Percentiles rank a stretch among this genome's conserved stretches.
These are phyloP conservation scores for Onygenales sp. DNA, from an alignment of 2,329 filamentous ascomycete genomes.

Conservation along the genomic window DNA sequence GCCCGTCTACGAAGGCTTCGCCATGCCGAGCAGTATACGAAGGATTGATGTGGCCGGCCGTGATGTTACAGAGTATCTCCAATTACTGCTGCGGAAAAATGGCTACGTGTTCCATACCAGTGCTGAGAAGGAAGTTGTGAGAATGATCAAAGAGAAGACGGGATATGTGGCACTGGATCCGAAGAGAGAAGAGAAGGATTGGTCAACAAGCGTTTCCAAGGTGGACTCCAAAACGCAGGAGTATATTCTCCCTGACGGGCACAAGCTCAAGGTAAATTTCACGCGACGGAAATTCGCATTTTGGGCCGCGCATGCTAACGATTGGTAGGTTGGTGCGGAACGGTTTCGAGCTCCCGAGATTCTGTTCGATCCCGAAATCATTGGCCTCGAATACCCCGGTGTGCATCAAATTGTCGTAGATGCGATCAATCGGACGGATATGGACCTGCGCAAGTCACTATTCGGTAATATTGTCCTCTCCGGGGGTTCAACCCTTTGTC, in stretches of 20 bases:
- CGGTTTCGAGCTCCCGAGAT: slow-evolving; percentile 95
- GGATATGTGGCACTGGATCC: slow-evolving; percentile 88
- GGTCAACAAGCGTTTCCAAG: slow-evolving; percentile 63
- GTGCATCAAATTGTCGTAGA: slow-evolving; percentile 98
- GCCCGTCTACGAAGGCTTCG: slow-evolving; percentile 95
- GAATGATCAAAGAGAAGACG: slow-evolving; percentile 90
- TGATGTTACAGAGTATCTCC: slow-evolving; percentile 92
- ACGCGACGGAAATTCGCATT: slow-evolving; percentile 1
- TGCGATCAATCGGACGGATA: slow-evolving; percentile 85
- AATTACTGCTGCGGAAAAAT: slow-evolving; percentile 79
- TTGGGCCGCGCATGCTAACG: background rate
- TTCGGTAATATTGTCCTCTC: slow-evolving; percentile 97
- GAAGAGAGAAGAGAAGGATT: slow-evolving; percentile 92
- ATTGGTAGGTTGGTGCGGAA: slow-evolving; percentile 69
- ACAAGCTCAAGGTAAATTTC: slow-evolving; percentile 68
- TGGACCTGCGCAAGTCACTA: slow-evolving; percentile 86
- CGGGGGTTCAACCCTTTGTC: slow-evolving; percentile 89
- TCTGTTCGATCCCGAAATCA: slow-evolving; percentile 93
- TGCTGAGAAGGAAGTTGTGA: slow-evolving; percentile 97
- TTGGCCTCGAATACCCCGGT: slow-evolving; percentile 91
- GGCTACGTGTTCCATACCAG: slow-evolving; percentile 95
- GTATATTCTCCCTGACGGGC: slow-evolving; percentile 84
- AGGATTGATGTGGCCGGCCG: slow-evolving; percentile 92
- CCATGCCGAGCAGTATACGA: slow-evolving; percentile 89
- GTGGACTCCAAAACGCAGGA: slow-evolving; percentile 71